phyloP scores from a whole-genome alignment of 768 basidiomycete genomes.

The Naganishia friedmannii region DNA sequence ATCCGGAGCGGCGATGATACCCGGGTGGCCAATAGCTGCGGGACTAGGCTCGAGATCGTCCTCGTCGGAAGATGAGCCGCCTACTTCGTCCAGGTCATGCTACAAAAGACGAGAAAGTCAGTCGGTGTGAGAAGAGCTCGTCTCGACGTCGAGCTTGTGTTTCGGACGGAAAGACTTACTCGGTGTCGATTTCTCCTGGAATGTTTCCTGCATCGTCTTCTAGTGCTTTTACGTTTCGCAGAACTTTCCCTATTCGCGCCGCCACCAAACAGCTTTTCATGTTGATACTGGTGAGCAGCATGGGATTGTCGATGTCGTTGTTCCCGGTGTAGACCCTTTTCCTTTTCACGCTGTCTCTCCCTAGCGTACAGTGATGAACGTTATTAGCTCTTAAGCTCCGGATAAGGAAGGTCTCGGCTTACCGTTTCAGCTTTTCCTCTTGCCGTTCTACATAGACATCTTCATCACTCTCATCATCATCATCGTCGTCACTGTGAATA shows the following conservation, averaged over 20 bases:
- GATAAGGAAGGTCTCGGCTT: background rate
- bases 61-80: background rate
- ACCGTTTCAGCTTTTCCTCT: slow-evolving; percentile 20
- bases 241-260: slow-evolving; percentile 9
- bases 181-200: background rate
- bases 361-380: background rate
- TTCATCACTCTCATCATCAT: slow-evolving; percentile 3
- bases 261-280: slow-evolving; percentile 21
- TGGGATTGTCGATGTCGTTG: slow-evolving; percentile 15
- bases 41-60: background rate
- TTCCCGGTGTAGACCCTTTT: slow-evolving; percentile 10
- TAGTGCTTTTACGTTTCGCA: slow-evolving; percentile 3
- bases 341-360: slow-evolving; percentile 20
- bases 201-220: slow-evolving; percentile 17
- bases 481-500: slow-evolving; percentile 4
- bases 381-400: too few relatives aligned
- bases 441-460: slow-evolving; percentile 12
- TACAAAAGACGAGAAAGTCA: background rate
- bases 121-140: background rate
- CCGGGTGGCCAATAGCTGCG: background rate
- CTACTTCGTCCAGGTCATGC: slow-evolving; percentile 4
- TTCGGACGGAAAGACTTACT: background rate
- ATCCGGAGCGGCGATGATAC: slow-evolving; percentile 11
- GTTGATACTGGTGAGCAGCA: slow-evolving; percentile 18
- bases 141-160: background rate